Base-by-base conservation (phyloP, 257 asterid species). In the Scutellaria baicalensis region DNA sequence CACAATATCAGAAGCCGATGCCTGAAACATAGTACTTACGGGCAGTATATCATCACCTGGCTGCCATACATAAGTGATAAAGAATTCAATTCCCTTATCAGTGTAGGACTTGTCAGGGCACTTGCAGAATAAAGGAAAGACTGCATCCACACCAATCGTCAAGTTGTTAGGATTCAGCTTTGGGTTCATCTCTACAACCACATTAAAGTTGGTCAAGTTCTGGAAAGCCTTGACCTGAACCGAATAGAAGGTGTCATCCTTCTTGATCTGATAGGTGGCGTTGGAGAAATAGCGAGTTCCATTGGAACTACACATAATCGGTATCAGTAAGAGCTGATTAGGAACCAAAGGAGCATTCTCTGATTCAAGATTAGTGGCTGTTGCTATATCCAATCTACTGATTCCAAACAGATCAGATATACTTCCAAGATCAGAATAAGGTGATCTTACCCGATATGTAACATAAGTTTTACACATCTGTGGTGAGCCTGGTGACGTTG, bases 51-150 rank as follows among this genome's bases (percentile, higher is more conserved):
- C 85, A 71, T 89, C 96, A 17, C 60, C 69, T 6, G 90, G 95
- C 74, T 87, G 95, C 96, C 93, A 89, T 12, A 84, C 87, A 65
- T 91, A 91, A 36, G 97, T 87, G 54, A 89, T 79, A 21, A 89
- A 80, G 66, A 78, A 79, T 7, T 18, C 52, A 58, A 84, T 75
- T 14, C 83, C 84, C 50, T 67, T 71, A 2, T 55, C 80, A 1
- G 36, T 6, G 35, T 73, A 59, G 6, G 87, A 77, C 11, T 51
- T 55, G 5, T 82, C 21, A 0, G 85, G 93, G 80, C 96, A 91
- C 79, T 80, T 87, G 62, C 97, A 89, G 68, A 82, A 75, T 77
- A 89, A 67, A 43, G 97, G 91, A 48, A 89, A 81, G 42, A 84
- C 74, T 0, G 42, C 83, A 21, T 85, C 82, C 1, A 1, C 83